Percentiles rank a stretch among this genome's conserved stretches.
Evolutionary conservation across 768 basidiomycete species (phyloP).

Genomic region (Paxillus rubicundulus): DNA sequence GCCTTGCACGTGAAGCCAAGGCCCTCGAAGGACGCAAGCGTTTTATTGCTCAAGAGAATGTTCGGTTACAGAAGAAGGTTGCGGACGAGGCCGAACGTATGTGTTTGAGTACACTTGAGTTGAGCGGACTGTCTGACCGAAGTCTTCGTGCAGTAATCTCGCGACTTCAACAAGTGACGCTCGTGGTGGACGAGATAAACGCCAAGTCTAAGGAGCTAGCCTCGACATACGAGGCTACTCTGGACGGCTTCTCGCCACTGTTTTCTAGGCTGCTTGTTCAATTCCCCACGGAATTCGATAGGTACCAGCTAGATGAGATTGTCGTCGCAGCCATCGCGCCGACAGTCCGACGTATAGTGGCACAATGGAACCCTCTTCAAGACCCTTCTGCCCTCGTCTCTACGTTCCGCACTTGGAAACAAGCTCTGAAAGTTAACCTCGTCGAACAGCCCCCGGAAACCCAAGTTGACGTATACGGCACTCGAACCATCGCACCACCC

Average conservation of each 20-base stretch:
- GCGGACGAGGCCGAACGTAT: slow-evolving; percentile 75
- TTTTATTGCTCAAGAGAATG: slow-evolving; percentile 68
- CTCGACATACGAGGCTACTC: slow-evolving; percentile 63
- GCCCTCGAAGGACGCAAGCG: slow-evolving; percentile 76
- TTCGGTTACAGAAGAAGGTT: slow-evolving; percentile 63
- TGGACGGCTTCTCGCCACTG: slow-evolving; percentile 69
- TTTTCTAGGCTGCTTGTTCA: slow-evolving; percentile 72
- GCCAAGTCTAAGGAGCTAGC: slow-evolving; percentile 61
- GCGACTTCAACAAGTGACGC: slow-evolving; percentile 72
- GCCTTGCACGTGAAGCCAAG: slow-evolving; percentile 87
- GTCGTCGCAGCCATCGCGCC: slow-evolving; percentile 92
- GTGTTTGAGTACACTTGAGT: slow-evolving; percentile 23
- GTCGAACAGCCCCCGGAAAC: slow-evolving; percentile 42
- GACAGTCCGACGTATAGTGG: slow-evolving; percentile 64
- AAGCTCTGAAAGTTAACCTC: slow-evolving; percentile 58
- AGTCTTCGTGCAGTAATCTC: slow-evolving; percentile 56
- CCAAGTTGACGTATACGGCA: slow-evolving; percentile 60
- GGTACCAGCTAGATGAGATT: slow-evolving; percentile 83
- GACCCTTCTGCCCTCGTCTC: slow-evolving; percentile 65
- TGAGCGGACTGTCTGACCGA: slow-evolving; percentile 6
- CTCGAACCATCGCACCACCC: slow-evolving; percentile 32
- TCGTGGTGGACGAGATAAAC: slow-evolving; percentile 71
- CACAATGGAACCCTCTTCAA: slow-evolving; percentile 81
- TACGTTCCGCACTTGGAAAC: slow-evolving; percentile 68
- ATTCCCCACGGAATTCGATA: slow-evolving; percentile 71